phyloP scores from a whole-genome alignment of 202 grass and related monocot species.

The Sporobolus alterniflorus region DNA sequence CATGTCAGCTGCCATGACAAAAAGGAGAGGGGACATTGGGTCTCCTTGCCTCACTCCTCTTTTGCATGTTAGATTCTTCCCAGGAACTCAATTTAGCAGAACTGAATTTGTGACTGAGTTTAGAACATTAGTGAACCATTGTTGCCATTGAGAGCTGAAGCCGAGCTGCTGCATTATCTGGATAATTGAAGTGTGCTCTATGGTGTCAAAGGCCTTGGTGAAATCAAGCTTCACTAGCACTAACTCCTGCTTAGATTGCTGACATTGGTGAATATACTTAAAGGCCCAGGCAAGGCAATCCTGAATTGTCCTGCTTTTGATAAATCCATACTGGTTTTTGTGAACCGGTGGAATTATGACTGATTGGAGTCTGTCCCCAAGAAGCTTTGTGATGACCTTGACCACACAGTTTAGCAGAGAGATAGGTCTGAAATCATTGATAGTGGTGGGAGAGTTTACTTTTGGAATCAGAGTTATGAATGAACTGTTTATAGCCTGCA shows the following conservation, averaged over 20 bases:
- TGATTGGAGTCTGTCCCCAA: neutral
- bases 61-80: neutral
- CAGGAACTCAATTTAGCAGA: neutral
- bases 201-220: neutral
- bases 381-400: neutral
- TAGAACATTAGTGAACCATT: neutral
- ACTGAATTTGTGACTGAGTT: neutral
- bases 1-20: neutral
- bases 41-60: neutral
- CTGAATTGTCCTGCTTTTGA: neutral
- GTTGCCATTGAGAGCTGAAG: rapidly evolving
- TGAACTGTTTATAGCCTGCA: neutral
- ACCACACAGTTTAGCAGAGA: neutral
- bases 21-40: neutral
- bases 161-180: neutral
- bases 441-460: neutral
- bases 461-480: neutral
- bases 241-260: neutral
- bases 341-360: neutral
- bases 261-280: neutral
- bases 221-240: neutral
- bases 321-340: neutral
- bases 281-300: neutral
- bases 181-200: neutral
- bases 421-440: neutral